These are phyloP conservation scores for Monosporozyma solicola DNA, from an alignment of 805 yeast species.

Conservation along the genomic window DNA sequence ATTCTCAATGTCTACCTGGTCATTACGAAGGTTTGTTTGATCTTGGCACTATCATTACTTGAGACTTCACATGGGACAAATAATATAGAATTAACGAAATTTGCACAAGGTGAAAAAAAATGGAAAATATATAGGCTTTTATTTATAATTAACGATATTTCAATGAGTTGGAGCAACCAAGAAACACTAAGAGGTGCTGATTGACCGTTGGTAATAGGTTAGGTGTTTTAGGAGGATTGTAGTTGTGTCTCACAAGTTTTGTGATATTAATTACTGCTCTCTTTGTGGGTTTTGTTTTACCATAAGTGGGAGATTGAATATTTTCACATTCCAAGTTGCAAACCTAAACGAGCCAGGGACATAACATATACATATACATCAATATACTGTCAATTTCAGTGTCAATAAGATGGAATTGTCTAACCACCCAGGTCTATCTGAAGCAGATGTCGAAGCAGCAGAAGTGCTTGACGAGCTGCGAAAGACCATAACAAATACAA, in stretches of 20 bases:
- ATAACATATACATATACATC: no score
- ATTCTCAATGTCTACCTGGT: not conserved
- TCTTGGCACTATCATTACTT: not conserved
- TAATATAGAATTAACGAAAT: not conserved
- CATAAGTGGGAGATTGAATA: no score
- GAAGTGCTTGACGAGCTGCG: constrained; percentile 20
- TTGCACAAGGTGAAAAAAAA: not conserved
- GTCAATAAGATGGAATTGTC: not conserved
- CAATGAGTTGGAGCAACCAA: not conserved
- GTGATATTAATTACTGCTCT: no score
- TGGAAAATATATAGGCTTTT: not conserved
- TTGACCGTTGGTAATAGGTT: not conserved
- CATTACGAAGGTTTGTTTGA: not conserved
- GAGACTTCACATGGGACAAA: constrained; percentile 1
- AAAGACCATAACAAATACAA: constrained; percentile 5
- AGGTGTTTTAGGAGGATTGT: not conserved
- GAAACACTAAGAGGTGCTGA: not conserved
- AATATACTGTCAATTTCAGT: not conserved
- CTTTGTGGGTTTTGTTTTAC: no score
- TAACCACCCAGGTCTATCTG: constrained; percentile 13
- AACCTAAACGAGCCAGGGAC: not conserved
- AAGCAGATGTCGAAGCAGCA: constrained; percentile 23
- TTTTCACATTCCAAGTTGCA: not conserved
- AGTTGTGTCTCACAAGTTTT: not conserved
- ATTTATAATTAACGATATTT: not conserved